Evolutionary conservation across 768 basidiomycete species (phyloP).

Genomic region (Scleroderma bovista): DNA sequence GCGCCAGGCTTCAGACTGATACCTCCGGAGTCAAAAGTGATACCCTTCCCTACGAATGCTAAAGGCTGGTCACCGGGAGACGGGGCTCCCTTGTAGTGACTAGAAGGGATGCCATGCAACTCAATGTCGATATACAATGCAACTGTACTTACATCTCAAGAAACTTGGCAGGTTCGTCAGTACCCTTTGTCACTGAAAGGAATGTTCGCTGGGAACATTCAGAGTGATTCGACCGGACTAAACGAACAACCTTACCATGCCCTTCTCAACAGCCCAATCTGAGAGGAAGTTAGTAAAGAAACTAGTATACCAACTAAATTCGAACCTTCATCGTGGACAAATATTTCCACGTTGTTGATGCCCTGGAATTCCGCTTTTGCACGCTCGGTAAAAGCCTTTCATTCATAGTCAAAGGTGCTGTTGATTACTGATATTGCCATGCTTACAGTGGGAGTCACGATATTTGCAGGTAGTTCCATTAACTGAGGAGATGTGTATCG

Average conservation of each 20-base stretch:
- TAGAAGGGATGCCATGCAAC: constrained; percentile 21
- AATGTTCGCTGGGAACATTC: constrained; percentile 55
- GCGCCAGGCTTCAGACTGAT: constrained; percentile 77
- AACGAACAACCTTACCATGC: constrained; percentile 52
- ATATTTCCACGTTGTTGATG: constrained; percentile 61
- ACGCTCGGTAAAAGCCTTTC: constrained; percentile 64
- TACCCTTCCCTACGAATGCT: constrained; percentile 81
- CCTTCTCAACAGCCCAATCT: constrained; percentile 82
- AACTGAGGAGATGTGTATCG: constrained; percentile 39
- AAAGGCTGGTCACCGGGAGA: constrained; percentile 53
- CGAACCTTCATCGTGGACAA: constrained; percentile 69
- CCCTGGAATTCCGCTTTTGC: constrained; percentile 61
- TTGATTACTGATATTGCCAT: neutral
- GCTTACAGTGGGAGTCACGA: constrained; percentile 75
- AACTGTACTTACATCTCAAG: constrained; percentile 62
- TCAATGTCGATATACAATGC: neutral
- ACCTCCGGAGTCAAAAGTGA: constrained; percentile 87
- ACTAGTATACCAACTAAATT: neutral
- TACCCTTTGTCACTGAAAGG: constrained; percentile 81
- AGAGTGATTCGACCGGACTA: neutral
- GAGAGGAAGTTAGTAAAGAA: constrained; percentile 2
- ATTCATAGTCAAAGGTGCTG: neutral
- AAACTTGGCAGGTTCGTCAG: constrained; percentile 79
- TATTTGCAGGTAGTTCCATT: constrained; percentile 81
- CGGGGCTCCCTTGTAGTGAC: constrained; percentile 77